Conservation (phyloP, 441 rosid species). For the Corymbia citriodora region DNA sequence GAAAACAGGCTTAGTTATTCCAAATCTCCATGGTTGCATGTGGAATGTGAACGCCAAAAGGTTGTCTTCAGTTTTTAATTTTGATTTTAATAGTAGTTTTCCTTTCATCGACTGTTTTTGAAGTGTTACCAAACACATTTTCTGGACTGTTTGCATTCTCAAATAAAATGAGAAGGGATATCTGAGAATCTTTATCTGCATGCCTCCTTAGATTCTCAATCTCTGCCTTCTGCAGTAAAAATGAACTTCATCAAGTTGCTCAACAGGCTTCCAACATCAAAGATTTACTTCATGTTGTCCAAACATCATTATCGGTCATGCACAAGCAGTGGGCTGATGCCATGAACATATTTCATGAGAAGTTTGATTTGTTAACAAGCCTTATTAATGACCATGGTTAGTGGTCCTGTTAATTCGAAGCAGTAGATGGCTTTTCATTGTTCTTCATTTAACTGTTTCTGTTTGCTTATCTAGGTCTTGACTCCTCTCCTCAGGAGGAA, state of each 20-base stretch:
- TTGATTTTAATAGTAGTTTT: no score
- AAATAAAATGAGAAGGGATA: no score
- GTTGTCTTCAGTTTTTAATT: no score
- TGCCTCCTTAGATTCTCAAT: not conserved
- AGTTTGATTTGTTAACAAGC: slow-evolving; percentile 68
- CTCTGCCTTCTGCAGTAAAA: slow-evolving; percentile 39
- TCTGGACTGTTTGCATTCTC: no score
- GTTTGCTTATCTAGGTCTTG: slow-evolving; percentile 41
- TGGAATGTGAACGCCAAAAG: no score
- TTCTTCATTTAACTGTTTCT: slow-evolving; percentile 10
- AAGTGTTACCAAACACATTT: no score
- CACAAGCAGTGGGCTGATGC: slow-evolving; percentile 90
- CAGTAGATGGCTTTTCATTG: not conserved
- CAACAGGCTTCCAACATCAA: slow-evolving; percentile 90
- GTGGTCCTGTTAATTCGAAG: not conserved
- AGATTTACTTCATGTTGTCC: slow-evolving; percentile 77
- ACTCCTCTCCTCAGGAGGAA: slow-evolving; percentile 92
- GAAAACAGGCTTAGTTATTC: no score
- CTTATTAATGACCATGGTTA: slow-evolving; percentile 76
- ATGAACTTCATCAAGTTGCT: slow-evolving; percentile 84
- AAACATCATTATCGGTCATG: slow-evolving; percentile 74
- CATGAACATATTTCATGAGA: slow-evolving; percentile 65
- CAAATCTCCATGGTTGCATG: no score
- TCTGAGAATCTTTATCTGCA: no score
- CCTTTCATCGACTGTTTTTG: no score